phyloP scores from a whole-genome alignment of 2,329 filamentous ascomycete species.

The Beauveria sp. region DNA sequence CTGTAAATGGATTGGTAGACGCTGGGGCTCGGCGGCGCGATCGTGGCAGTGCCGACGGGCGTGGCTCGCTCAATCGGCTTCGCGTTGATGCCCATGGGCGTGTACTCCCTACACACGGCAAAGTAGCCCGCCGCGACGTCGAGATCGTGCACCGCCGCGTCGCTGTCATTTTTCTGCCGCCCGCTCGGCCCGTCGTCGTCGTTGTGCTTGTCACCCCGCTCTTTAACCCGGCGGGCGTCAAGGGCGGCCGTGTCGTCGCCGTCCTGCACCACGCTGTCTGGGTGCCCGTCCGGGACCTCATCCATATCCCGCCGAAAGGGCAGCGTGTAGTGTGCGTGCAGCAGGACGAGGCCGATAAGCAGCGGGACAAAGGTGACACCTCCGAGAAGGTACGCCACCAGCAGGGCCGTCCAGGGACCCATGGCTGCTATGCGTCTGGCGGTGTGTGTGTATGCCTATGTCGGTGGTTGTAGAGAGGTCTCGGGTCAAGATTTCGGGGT shows the following conservation, averaged over 20 bases:
- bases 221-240: slow-evolving; percentile 52
- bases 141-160: slow-evolving; percentile 36
- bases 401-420: slow-evolving; percentile 48
- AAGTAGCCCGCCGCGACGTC: slow-evolving; percentile 89
- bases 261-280: slow-evolving; percentile 43
- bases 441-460: background rate
- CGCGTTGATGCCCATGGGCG: slow-evolving; percentile 83
- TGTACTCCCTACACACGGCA: slow-evolving; percentile 89
- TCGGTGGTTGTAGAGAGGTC: background rate
- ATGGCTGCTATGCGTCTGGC: slow-evolving; percentile 24
- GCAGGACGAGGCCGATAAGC: slow-evolving; percentile 50
- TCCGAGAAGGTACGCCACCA: slow-evolving; percentile 74
- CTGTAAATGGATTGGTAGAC: slow-evolving; percentile 98
- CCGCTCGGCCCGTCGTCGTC: slow-evolving; percentile 24
- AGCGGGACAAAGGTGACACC: slow-evolving; percentile 83
- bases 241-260: slow-evolving; percentile 60
- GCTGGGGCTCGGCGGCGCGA: slow-evolving; percentile 76
- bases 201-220: slow-evolving; percentile 40
- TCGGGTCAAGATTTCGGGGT: background rate
- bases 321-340: slow-evolving; percentile 62
- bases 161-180: background rate
- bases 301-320: slow-evolving; percentile 39
- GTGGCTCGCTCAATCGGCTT: slow-evolving; percentile 84
- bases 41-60: slow-evolving; percentile 65
- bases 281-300: slow-evolving; percentile 25